Base-by-base conservation (phyloP, 2,329 filamentous ascomycete species). In the Colletotrichum viniferum region DNA sequence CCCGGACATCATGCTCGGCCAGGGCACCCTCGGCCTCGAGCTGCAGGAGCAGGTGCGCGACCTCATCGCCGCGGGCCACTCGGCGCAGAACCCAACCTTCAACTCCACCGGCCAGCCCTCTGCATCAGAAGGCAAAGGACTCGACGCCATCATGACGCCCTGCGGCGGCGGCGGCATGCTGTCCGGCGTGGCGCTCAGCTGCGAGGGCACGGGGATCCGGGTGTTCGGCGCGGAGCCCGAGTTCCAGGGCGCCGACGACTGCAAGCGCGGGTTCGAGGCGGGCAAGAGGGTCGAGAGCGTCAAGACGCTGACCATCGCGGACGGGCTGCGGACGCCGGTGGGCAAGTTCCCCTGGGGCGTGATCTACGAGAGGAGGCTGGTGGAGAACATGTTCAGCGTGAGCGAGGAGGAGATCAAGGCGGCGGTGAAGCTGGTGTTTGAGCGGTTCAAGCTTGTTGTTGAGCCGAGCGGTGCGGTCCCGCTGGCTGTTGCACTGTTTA, bases 81-180 rank as follows among this genome's bases (percentile, higher is more conserved):
- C 74, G 4, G 60, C 65, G 38, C 60, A 38, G 26, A 58, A 73
- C 34, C 71, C 76, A 4, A 72, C 74, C 7, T 71, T 76, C 52
- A 58, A 73, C 63, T 77, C 77, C 4, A 69, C 71, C 6, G 71
- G 65, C 2, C 65, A 61, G 7, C 60, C 48, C 1, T 28, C 63
- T 10, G 38, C 52, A 4, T 63, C 74, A 7, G 74, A 34, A 55
- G 67, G 62, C 8, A 83, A 82, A 63, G 83, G 85, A 0, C 85
- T 96, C 1, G 88, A 95, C 82, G 94, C 92, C 13, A 92, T 98
- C 63, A 93, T 98, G 30, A 91, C 95, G 1, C 96, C 96, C 0
- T 93, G 95, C 80, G 95, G 96, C 28, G 96, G 97, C 28, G 97
- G 96, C 9, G 96, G 97, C 4, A 92, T 98, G 88, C 91, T 98